Evolutionary conservation across 192 early-diverging fungal genomes (phyloP).

Genomic region (Coemansia sp.): DNA sequence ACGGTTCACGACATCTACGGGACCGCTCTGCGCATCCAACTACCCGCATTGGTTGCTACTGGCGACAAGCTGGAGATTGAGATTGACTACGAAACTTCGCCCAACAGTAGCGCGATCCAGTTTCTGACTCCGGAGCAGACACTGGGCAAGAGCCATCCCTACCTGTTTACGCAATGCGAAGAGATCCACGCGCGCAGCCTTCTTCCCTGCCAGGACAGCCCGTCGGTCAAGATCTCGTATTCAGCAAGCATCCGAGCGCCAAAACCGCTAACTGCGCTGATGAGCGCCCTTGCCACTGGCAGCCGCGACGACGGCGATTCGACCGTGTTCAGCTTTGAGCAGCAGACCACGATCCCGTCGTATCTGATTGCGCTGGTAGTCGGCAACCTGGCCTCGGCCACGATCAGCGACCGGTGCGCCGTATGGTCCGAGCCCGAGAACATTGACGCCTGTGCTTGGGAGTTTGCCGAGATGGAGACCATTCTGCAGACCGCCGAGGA

Average conservation of each 20-base stretch:
- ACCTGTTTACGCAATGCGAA: constrained; percentile 97
- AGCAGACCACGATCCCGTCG: constrained; percentile 85
- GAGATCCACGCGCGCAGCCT: constrained; percentile 91
- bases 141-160: constrained; percentile 87
- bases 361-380: constrained; percentile 94
- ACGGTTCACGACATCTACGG: constrained; percentile 66
- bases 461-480: constrained; percentile 77
- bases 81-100: constrained; percentile 75
- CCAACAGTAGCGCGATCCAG: constrained; percentile 83
- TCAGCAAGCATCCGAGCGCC: constrained; percentile 77
- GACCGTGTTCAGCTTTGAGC: constrained; percentile 75
- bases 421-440: constrained; percentile 89
- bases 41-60: constrained; percentile 47
- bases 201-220: constrained; percentile 86
- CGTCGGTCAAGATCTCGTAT: constrained; percentile 84
- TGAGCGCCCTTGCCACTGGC: constrained; percentile 81
- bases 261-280: constrained; percentile 77
- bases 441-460: constrained; percentile 86
- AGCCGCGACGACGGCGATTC: constrained; percentile 54
- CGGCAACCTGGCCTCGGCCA: constrained; percentile 65
- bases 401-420: constrained; percentile 86
- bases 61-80: constrained; percentile 55
- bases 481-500: constrained; percentile 65
- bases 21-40: constrained; percentile 62
- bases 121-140: constrained; percentile 92